Base-by-base conservation (phyloP, 495 filamentous ascomycete species). In the Staphylotrichum longicolle region DNA sequence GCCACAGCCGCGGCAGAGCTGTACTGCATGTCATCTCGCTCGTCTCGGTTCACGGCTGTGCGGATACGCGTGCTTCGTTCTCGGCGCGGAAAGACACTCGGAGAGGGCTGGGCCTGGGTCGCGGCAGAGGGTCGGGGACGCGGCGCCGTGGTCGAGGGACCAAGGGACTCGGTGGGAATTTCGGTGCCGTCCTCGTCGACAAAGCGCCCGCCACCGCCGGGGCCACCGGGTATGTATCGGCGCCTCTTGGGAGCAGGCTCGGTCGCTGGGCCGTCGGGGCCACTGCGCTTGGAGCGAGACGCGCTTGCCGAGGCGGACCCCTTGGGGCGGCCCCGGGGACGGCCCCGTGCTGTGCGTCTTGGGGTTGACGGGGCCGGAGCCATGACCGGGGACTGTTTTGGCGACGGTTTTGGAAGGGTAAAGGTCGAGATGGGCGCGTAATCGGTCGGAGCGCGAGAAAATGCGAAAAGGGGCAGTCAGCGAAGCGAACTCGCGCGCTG, bases 1-100 rank as follows among this genome's bases (percentile, higher is more conserved):
- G 89, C 88, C 20, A 90, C 90, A 8, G 91, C 90, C 32, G 92
- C 91, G 27, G 91, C 91, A 15, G 90, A 93, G 66, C 85, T 89
- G 61, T 87, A 79, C 56, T 78, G 79, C 71, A 91, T 76, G 65
- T 79, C 80, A 62, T 83, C 74, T 37, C 71, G 70, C 30, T 75
- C 72, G 32, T 79, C 75, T 32, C 74, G 70, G 63, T 77, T 78
- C 6, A 77, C 73, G 42, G 77, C 75, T 14, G 80, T 81, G 45
- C 84, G 75, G 5, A 79, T 79, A 35, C 80, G 74, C 15, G 80
- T 81, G 59, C 82, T 84, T 58, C 81, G 78, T 68, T 80, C 78
- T 67, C 78, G 74, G 62, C 78, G 72, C 47, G 77, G 74, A 61
- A 74, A 78, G 15, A 78, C 65, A 63, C 73, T 63, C 62, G 77